Base-by-base conservation (phyloP, 2,329 filamentous ascomycete species). In the Colletotrichum lini region DNA sequence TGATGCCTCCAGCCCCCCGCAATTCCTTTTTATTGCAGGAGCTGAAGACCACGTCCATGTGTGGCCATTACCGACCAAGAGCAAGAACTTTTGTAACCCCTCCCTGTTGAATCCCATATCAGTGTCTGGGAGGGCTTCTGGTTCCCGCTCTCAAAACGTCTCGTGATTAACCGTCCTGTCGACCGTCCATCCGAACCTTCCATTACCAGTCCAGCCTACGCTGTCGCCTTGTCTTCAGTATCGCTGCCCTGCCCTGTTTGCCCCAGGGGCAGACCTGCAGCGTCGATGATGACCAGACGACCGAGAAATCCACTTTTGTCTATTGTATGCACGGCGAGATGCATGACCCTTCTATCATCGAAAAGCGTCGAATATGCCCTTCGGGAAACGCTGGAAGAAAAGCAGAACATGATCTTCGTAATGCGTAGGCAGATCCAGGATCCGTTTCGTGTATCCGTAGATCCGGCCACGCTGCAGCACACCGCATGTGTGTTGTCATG, bases 261-360 rank as follows among this genome's bases (percentile, higher is more conserved):
- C 58, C 68, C 68, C 56, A 18, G 69, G 72, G 74, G 76, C 79
- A 78, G 77, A 65, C 58, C 44, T 59, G 68, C 65, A 62, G 76
- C 76, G 77, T 76, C 75, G 77, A 81, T 79, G 72, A 74, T 72
- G 80, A 85, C 85, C 82, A 86, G 84, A 88, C 82, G 87, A 87
- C 86, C 84, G 87, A 89, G 87, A 88, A 89, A 89, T 88, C 88
- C 87, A 87, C 86, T 89, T 90, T 90, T 89, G 86, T 90, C 88
- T 90, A 90, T 88, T 84, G 77, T 76, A 78, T 79, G 77, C 75
- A 77, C 75, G 77, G 76, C 76, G 78, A 78, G 77, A 70, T 79
- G 78, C 80, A 81, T 80, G 80, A 81, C 78, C 79, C 75, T 78
- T 78, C 78, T 81, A 80, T 80, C 74, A 61, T 75, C 70, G 77